Conservation (phyloP, 2,329 filamentous ascomycete genomes). For the Lachnum nothofagi region DNA sequence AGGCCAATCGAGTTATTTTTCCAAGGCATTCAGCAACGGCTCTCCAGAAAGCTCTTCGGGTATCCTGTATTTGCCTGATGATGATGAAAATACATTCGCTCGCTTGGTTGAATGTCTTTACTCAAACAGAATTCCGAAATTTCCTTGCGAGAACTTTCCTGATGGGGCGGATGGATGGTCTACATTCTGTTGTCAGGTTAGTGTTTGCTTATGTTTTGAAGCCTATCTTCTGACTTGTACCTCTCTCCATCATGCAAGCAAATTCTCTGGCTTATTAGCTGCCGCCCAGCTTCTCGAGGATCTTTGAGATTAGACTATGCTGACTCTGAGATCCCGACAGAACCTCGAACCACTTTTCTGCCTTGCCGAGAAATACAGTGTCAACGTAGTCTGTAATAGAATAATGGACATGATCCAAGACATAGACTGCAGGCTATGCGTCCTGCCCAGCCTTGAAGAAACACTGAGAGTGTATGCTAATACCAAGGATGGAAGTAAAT, state of each 20-base stretch:
- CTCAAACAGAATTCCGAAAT: not conserved
- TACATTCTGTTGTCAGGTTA: not conserved
- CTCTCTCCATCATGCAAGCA: no score
- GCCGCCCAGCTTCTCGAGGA: no score
- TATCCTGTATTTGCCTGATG: not conserved
- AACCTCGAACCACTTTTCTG: not conserved
- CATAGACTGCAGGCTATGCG: not conserved
- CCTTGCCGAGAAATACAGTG: not conserved
- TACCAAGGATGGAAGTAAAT: not conserved
- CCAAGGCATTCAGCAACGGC: conserved; percentile 4
- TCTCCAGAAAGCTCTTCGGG: conserved; percentile 33
- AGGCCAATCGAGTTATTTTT: conserved; percentile 14
- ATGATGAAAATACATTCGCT: not conserved
- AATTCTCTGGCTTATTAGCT: no score
- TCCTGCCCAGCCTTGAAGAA: not conserved
- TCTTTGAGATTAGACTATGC: no score
- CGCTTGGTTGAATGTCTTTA: not conserved
- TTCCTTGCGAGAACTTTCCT: not conserved
- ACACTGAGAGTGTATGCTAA: not conserved
- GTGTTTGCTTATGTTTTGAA: no score
- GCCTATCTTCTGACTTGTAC: no score
- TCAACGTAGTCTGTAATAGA: not conserved
- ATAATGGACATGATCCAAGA: not conserved
- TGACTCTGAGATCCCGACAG: no score
- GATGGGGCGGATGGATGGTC: not conserved